Base-by-base conservation (phyloP, 257 asterid genomes). In the Solanum bulbocastanum region DNA sequence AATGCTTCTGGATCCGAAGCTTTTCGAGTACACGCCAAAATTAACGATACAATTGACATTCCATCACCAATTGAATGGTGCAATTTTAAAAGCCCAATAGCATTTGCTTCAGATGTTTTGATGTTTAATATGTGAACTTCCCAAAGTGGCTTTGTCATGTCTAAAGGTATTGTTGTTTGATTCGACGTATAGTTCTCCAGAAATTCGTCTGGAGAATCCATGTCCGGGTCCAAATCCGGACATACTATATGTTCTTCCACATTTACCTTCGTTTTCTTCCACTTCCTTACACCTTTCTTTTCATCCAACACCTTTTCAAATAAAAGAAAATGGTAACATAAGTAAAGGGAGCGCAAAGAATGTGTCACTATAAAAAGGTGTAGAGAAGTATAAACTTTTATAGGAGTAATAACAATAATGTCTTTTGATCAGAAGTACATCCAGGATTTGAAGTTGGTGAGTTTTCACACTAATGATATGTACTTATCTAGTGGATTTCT, bases 21-120 rank as follows among this genome's bases (percentile, higher is more conserved):
- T 25, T 86, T 90, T 40, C 86, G 37, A n/a, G 95, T 78, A 27
- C 94, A 89, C 0, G 95, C 94, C 1, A 91, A 86, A 42, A 90
- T 18, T 0, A 81, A 81, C 2, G 94, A 89, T 11, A 93, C 86
- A 23, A 92, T 87, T 1, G 95, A 93, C 3, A 92, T 87, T 2
- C 95, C 95, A 37, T 91, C 94, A 3, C 95, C 95, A 36, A 93
- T 56, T 1, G 94, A 92, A 49, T 93, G 95, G 40, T 92, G 92
- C 32, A 90, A 49, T 85, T 87, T 89, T 36, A 90, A 83, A 30
- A 92, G 33, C 4, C 30, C 88, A 1, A 81, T 60, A 2, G 93
- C 83, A 8, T 88, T 71, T 23, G 95, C 92, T 36, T 92, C 88
- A 0, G 93, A 88, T 30, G 92, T 93, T 86, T 78, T 86, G 42